Evolutionary conservation across 805 yeast species (phyloP).

Genomic region (Wickerhamiella kazuoi): DNA sequence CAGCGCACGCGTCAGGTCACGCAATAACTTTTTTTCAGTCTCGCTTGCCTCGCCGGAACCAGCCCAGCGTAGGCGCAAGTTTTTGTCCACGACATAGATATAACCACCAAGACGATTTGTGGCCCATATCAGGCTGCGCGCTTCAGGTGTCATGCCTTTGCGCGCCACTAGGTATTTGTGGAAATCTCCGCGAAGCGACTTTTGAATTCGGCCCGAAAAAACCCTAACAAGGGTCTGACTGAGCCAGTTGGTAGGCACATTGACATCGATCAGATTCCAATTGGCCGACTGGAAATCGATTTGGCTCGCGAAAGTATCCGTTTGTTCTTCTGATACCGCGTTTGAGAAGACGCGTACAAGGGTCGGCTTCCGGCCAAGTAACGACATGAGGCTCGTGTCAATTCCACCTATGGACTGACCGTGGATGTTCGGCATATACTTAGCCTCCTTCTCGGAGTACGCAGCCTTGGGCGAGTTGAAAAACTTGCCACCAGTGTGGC

Average conservation of each 20-base stretch:
- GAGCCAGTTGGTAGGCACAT: slow-evolving; percentile 53
- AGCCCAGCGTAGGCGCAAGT: slow-evolving; percentile 75
- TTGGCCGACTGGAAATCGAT: slow-evolving; percentile 25
- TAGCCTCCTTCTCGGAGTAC: slow-evolving; percentile 53
- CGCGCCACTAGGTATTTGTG: slow-evolving; percentile 47
- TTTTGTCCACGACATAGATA: slow-evolving; percentile 55
- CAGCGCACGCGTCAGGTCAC: slow-evolving; percentile 35
- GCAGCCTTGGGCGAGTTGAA: slow-evolving; percentile 68
- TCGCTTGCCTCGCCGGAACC: slow-evolving; percentile 64
- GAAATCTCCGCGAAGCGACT: slow-evolving; percentile 33
- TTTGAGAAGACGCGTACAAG: slow-evolving; percentile 50
- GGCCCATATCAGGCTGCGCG: slow-evolving; percentile 42
- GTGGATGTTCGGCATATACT: slow-evolving; percentile 65
- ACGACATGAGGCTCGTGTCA: slow-evolving; percentile 22
- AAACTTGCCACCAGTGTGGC: slow-evolving; percentile 68
- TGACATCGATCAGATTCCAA: slow-evolving; percentile 59
- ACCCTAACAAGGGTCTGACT: slow-evolving; percentile 48
- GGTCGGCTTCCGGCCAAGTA: slow-evolving; percentile 35
- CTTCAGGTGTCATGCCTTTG: slow-evolving; percentile 35
- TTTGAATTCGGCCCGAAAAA: slow-evolving; percentile 30
- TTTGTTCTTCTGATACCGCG: slow-evolving; percentile 51
- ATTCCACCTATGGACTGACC: slow-evolving; percentile 32
- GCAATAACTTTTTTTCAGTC: slow-evolving; percentile 41
- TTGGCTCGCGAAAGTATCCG: slow-evolving; percentile 39
- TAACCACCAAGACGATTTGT: slow-evolving; percentile 73